Evolutionary conservation across 805 yeast genomes (phyloP).

Genomic region (Tetrapisispora fleetii): DNA sequence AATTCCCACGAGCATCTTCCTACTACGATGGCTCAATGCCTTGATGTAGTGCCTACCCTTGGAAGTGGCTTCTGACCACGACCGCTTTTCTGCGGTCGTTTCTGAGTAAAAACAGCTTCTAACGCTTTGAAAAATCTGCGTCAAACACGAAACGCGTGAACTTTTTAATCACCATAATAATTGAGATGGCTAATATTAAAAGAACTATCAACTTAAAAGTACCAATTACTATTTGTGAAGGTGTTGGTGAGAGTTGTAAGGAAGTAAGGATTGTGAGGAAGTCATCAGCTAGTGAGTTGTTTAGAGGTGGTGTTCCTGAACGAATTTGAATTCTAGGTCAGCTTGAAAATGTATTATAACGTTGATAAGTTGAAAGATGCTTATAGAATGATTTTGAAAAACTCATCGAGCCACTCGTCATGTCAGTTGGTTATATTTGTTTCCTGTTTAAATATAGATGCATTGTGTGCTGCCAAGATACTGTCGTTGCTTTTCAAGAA

Average conservation of each 20-base stretch:
- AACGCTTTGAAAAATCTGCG: neutral
- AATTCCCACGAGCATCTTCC: no score
- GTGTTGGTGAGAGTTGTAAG: no score
- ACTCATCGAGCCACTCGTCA: constrained; percentile 85
- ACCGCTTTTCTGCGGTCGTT: no score
- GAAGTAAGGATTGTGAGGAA: no score
- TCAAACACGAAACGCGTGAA: constrained; percentile 2
- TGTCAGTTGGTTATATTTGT: constrained; percentile 82
- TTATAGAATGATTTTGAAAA: constrained; percentile 54
- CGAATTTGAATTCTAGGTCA: no score
- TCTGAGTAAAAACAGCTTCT: no score
- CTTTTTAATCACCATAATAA: neutral
- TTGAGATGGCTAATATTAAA: no score
- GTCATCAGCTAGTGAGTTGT: no score
- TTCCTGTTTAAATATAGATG: constrained; percentile 84
- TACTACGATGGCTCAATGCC: no score
- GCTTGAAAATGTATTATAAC: constrained; percentile 55
- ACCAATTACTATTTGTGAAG: neutral
- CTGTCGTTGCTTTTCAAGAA: constrained; percentile 61
- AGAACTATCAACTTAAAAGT: neutral
- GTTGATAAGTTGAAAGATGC: constrained; percentile 59
- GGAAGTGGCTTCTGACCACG: no score
- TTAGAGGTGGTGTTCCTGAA: no score
- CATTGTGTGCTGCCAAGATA: constrained; percentile 80
- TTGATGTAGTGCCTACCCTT: no score